Evolutionary conservation across 192 early-diverging fungal genomes (phyloP).

Genomic region (Podila epicladia): DNA sequence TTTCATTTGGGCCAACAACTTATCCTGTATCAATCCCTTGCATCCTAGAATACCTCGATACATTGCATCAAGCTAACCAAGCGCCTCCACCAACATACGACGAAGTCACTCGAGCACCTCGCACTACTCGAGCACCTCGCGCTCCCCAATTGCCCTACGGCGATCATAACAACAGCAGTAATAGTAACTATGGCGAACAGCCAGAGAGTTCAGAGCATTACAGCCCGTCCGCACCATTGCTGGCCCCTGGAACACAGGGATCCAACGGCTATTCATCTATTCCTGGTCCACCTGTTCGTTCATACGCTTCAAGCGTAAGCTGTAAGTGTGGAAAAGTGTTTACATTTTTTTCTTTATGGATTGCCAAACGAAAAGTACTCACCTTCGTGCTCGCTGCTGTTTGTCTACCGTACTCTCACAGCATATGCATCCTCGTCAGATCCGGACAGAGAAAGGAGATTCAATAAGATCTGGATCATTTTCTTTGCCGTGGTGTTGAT

Average conservation of each 20-base stretch:
- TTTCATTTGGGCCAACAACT: too few relatives aligned
- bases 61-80: too few relatives aligned
- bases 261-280: constrained; percentile 7
- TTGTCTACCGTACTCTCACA: background rate
- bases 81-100: constrained; percentile 23
- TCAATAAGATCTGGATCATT: constrained; percentile 21
- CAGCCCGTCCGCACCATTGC: constrained; percentile 15
- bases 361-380: background rate
- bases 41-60: too few relatives aligned
- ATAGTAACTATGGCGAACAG: background rate
- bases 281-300: constrained; percentile 5
- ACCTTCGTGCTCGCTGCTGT: background rate
- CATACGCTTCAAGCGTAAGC: background rate
- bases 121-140: constrained; percentile 4
- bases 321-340: background rate
- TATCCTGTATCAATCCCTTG: too few relatives aligned
- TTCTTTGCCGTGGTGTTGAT: constrained; percentile 10
- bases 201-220: background rate
- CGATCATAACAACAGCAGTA: too few relatives aligned
- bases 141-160: background rate
- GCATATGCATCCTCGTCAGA: background rate
- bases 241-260: background rate
- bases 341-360: background rate
- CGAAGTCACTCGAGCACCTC: constrained; percentile 12
- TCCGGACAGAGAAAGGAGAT: constrained; percentile 1